Base-by-base conservation (phyloP, 805 yeast species). In the Yamadazyma phyllophila region DNA sequence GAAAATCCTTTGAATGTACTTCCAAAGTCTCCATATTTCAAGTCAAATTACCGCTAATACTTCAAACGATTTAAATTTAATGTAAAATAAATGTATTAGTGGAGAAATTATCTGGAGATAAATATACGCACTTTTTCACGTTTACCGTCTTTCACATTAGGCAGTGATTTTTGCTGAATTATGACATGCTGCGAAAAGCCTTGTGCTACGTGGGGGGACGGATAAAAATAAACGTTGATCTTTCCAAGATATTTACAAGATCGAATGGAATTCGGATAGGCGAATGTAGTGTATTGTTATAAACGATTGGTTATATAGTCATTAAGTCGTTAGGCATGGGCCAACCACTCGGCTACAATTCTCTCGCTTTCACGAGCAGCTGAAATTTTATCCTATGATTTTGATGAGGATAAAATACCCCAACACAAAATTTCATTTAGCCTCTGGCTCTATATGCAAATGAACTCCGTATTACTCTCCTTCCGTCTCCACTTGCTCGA, bases 1-100 rank as follows among this genome's bases (percentile, higher is more conserved):
- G 80, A 58, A 88, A 92, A 46, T 94, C 85, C 63, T 88, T 86
- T 41, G 95, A 83, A 56, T 91, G 96, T 17, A 94, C 81, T 65
- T 92, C 97, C 40, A 94, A 77, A 2, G 90, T 83, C 65, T 92
- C 98, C 97, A 90, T 88, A 16, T 35, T 20, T 20, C 24, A 20
- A 20, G 24, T 6, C 3, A 20, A 20, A 4, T 20, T 20, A 20
- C 24, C 24, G 24, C 24, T 20, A 20, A 6, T 20, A 20, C 14
- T 12, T 11, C 4, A 13, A 8, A 5, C 35, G 4, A 13, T 10
- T 27, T 7, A n/a, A 26, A 12, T 8, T 15, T 10, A 27, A 14
- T 13, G 30, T 12, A 37, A 37, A 9, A 37, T n/a, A 12, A 39
- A 14, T 13, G 17, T 29, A n/a, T 33, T 40, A n/a, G n/a, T n/a